A percentile compares a stretch with the other conserved stretches of the same genome.
phyloP scores from a whole-genome alignment of 257 asterid genomes.

The Echium plantagineum region DNA sequence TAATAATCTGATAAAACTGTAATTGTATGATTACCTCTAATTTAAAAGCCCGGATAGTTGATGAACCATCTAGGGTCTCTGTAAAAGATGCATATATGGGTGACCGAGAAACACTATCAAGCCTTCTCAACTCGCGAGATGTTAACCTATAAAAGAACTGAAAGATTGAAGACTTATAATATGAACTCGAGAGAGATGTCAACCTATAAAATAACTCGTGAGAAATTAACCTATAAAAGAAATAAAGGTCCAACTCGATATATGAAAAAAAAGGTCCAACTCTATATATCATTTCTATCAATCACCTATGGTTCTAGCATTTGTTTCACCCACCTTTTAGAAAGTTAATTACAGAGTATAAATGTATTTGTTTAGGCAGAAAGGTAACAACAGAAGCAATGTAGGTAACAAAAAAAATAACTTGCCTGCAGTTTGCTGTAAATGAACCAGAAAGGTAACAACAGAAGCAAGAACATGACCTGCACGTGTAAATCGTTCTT shows the following conservation, averaged over 20 bases:
- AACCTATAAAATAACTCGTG: slow-evolving; percentile 9
- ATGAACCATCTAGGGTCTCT: slow-evolving; percentile 86
- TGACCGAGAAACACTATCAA: slow-evolving; percentile 94
- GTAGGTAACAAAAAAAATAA: too few relatives aligned
- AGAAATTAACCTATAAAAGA: too few relatives aligned
- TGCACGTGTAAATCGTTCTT: slow-evolving; percentile 20
- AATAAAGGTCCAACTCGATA: too few relatives aligned
- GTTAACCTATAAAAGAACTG: slow-evolving; percentile 96
- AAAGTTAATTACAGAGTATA: too few relatives aligned
- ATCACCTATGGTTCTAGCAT: too few relatives aligned
- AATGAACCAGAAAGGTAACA: slow-evolving; percentile 77
- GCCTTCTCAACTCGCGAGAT: slow-evolving; percentile 86
- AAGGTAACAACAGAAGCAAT: too few relatives aligned
- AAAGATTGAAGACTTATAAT: slow-evolving; percentile 21
- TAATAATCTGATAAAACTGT: not conserved
- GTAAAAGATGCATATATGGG: slow-evolving; percentile 94
- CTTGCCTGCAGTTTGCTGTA: slow-evolving; percentile 76
- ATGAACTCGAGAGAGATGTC: too few relatives aligned
- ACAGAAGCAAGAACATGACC: slow-evolving; percentile 63
- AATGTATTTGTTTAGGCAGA: too few relatives aligned
- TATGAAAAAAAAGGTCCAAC: too few relatives aligned
- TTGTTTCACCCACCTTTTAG: too few relatives aligned
- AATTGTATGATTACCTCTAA: slow-evolving; percentile 39
- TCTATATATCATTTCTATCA: too few relatives aligned
- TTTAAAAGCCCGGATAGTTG: slow-evolving; percentile 80